Evolutionary conservation across 768 basidiomycete species (phyloP), one percentile per base, ranked within the genome.

Genomic region (Rhodotorula kratochvilovae): DNA sequence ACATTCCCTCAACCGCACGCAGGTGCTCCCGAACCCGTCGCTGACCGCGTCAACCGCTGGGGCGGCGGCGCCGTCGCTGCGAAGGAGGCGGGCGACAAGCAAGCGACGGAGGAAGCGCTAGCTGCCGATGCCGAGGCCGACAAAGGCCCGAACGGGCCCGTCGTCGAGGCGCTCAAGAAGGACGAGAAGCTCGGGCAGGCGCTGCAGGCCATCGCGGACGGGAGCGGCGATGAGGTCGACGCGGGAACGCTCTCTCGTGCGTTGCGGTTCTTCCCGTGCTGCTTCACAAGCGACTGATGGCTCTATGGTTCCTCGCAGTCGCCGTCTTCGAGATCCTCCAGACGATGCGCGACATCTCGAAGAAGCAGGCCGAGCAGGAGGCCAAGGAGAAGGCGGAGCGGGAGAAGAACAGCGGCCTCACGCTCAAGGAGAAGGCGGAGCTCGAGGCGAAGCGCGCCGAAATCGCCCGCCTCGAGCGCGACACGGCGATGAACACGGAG

Each of bases 311-410:
- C 36, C n/a, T n/a, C 17, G 12, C 36, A 70, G 68, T 65, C 16
- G 68, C 68, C 29, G 63, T 70, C 33, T 60, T 70, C 36, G 72
- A 73, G 51, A 73, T 69, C 36, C 68, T 69, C 2, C 45, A 66
- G 29, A 57, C 55, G 3, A 57, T 63, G 68, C 60, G 61, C 19
- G 67, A 73, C 11, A 35, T 73, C 7, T 19, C 29, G 12, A 35
- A 23, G 19, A 62, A 67, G 48, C 72, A 66, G 58, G 61, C n/a
- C 5, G 65, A 51, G 5, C 48, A 67, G 36, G 68, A 69, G 33
- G 25, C 27, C 31, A 51, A n/a, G 21, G 33, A 46, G 33, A 27
- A 48, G 35, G 61, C 63, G 10, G 61, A 63, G 35, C 27, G n/a
- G 21, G 51, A 57, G 6, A 21, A 31, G 33, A 33, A 61, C 46